These are phyloP conservation scores for Plasmodium yoelii DNA, from an alignment of 169 alveolate genomes.

Conservation along the genomic window DNA sequence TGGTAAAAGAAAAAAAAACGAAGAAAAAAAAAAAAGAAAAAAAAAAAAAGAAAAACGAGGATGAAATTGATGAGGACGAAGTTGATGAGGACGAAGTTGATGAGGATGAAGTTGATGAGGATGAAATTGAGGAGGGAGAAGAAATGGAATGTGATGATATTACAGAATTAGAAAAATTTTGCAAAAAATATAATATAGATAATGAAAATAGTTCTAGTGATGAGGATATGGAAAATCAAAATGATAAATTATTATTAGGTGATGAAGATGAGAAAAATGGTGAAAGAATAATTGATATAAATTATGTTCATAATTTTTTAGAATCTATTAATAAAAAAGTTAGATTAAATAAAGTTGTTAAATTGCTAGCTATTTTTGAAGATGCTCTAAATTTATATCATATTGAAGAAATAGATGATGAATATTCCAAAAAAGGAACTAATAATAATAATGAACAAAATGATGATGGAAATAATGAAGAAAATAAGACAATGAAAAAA, in stretches of 20 bases:
- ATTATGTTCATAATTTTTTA: slow-evolving; percentile 13
- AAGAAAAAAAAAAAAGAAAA: neutral
- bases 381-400: slow-evolving; percentile 42
- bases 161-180: slow-evolving; percentile 21
- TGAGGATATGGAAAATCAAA: neutral
- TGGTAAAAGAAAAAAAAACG: neutral
- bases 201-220: slow-evolving; percentile 41
- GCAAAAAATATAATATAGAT: slow-evolving; percentile 5
- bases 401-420: slow-evolving; percentile 30
- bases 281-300: slow-evolving; percentile 15
- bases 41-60: neutral
- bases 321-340: slow-evolving; percentile 24
- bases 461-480: neutral
- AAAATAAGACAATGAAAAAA: neutral
- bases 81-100: neutral
- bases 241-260: neutral
- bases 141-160: neutral
- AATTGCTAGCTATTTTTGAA: slow-evolving; percentile 32
- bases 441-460: no score
- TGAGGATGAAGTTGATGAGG: neutral
- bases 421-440: neutral
- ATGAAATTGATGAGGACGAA: neutral
- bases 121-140: neutral
- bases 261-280: slow-evolving; percentile 11
- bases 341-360: slow-evolving; percentile 36